Evolutionary conservation across 1,139 yeast genomes (phyloP).

Genomic region (Diutina pseudorugosa): DNA sequence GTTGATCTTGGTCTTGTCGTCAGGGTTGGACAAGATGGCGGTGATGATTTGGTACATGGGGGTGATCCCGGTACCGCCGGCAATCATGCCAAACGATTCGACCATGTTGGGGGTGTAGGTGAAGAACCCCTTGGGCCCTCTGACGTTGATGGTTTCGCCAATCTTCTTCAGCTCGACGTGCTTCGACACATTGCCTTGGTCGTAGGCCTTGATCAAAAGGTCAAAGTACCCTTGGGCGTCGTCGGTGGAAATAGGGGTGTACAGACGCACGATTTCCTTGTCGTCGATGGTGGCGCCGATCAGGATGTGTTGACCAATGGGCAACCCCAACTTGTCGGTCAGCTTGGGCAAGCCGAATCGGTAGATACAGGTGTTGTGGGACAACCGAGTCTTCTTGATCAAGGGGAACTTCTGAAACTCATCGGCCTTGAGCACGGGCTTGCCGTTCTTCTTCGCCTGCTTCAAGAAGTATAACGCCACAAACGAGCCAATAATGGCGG

Average conservation of each 20-base stretch:
- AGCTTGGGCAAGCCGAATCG: constrained; percentile 75
- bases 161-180: constrained; percentile 55
- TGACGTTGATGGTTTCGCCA: constrained; percentile 60
- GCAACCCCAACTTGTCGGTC: constrained; percentile 72
- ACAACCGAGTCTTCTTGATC: constrained; percentile 62
- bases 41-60: constrained; percentile 12
- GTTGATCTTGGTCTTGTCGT: constrained; percentile 10
- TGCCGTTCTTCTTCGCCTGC: constrained; percentile 22
- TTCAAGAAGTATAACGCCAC: constrained; percentile 26
- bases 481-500: constrained; percentile 26
- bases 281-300: constrained; percentile 66
- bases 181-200: constrained; percentile 79
- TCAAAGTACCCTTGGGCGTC: constrained; percentile 82
- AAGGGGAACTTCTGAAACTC: constrained; percentile 74
- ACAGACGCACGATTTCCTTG: constrained; percentile 79
- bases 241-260: constrained; percentile 88
- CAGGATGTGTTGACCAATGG: constrained; percentile 89
- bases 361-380: constrained; percentile 78
- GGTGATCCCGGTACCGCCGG: constrained; percentile 12
- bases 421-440: constrained; percentile 50
- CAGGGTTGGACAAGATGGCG: constrained; percentile 10
- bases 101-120: constrained; percentile 76
- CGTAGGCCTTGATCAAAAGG: constrained; percentile 83
- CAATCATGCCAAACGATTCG: constrained; percentile 64
- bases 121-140: constrained; percentile 94